Percentiles rank a stretch among this genome's conserved stretches.
phyloP scores from a whole-genome alignment of 257 asterid genomes.

The Handroanthus guayacan region DNA sequence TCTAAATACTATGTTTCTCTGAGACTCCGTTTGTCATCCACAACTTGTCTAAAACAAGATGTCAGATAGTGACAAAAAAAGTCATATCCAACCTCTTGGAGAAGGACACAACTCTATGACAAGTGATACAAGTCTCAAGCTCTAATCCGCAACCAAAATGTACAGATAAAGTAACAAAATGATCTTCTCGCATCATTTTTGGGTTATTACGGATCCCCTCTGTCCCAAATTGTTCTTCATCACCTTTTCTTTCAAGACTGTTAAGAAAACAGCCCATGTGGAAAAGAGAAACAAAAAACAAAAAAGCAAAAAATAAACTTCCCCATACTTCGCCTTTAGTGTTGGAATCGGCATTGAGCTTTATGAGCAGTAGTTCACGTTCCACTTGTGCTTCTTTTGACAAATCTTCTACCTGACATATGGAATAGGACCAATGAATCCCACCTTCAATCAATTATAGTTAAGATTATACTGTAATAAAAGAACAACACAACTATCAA shows the following conservation, averaged over 20 bases:
- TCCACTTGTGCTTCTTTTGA: slow-evolving; percentile 84
- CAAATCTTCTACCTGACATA: slow-evolving; percentile 77
- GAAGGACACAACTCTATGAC: neutral
- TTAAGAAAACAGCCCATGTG: slow-evolving; percentile 5
- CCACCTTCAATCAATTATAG: neutral
- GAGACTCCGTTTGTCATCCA: too few species aligned
- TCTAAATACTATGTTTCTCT: too few species aligned
- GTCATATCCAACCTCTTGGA: too few species aligned
- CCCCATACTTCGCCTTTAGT: slow-evolving; percentile 71
- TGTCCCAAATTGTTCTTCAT: neutral
- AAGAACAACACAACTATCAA: neutral
- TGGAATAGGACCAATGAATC: slow-evolving; percentile 19
- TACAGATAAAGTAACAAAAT: slow-evolving; percentile 2
- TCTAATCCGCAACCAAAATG: neutral
- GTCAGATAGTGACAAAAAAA: too few species aligned
- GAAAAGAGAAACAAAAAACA: slow-evolving; percentile 8
- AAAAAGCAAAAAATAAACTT: neutral
- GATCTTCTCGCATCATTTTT: slow-evolving; percentile 12
- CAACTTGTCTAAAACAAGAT: too few species aligned
- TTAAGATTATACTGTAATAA: neutral
- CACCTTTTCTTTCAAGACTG: neutral
- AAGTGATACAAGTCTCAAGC: neutral
- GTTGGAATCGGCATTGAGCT: slow-evolving; percentile 68
- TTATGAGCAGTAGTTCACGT: slow-evolving; percentile 88
- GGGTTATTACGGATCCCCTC: neutral